Base-by-base conservation (phyloP, 305 asterid genomes). In the Solanum aculeatissimum region DNA sequence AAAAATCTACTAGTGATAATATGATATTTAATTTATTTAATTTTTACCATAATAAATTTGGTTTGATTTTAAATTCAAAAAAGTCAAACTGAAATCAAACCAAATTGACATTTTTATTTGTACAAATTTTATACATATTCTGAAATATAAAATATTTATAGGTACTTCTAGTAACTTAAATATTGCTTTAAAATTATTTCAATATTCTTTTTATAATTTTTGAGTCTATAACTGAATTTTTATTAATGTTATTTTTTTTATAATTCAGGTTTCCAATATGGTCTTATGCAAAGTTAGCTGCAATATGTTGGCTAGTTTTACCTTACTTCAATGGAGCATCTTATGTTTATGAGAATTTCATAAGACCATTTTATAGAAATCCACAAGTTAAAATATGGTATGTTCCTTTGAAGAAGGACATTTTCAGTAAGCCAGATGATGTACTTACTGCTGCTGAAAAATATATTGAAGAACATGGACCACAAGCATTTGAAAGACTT, bases 321-420 rank as follows among this genome's bases (percentile, higher is more conserved):
- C 98, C 98, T 6, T 82, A 91, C 54, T 94, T 94, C 91, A 95
- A 94, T 55, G 98, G 98, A 55, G 98, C 97, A 25, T 91, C 96
- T 3, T 93, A 93, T 78, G 94, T 95, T 7, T 94, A 95, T 32
- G 91, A 91, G 89, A 85, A 90, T 57, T 93, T 92, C 92, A 89
- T 95, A 38, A 88, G 98, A 83, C 97, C 98, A 11, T 93, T 94
- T 81, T 94, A 92, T 87, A 89, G 83, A 69, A 93, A 95, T 80
- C 98, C 97, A 18, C 93, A 90, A 68, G 87, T 95, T 47, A 91
- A 90, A 84, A 85, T 95, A 72, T 93, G 97, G 95, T 94, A 94
- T 54, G 81, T 91, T 11, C 97, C 98, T 16, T 54, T 89, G 43
- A 91, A 89, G 58, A 95, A 91, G 80, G 93, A 90, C 23, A 80